These are phyloP conservation scores for Capsicum chinense DNA, from an alignment of 257 asterid genomes.

Conservation along the genomic window DNA sequence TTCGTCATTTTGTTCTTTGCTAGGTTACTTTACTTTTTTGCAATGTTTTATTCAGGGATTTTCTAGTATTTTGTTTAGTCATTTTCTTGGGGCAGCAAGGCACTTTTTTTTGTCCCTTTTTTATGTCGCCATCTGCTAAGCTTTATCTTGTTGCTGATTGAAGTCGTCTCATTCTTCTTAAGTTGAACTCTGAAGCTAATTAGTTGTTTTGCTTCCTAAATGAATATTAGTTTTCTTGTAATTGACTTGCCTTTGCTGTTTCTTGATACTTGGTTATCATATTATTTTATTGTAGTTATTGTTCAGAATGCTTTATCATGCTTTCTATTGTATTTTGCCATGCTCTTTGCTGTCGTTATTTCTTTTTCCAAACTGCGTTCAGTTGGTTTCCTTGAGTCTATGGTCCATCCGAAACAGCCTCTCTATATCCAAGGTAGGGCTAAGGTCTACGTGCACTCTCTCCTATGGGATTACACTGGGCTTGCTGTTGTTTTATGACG, in stretches of 20 bases:
- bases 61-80: not conserved
- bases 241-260: not conserved
- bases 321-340: no score
- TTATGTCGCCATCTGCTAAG: not conserved
- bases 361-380: no score
- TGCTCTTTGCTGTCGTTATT: no score
- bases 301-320: no score
- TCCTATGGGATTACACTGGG: no score
- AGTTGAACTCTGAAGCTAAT: slow-evolving; percentile 1
- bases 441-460: no score
- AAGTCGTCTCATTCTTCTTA: not conserved
- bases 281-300: no score
- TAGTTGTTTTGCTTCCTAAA: not conserved
- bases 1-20: slow-evolving; percentile 30
- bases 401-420: no score
- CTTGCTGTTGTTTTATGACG: no score
- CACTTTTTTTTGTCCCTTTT: not conserved
- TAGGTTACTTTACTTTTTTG: not conserved
- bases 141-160: slow-evolving; percentile 7
- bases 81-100: not conserved
- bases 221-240: slow-evolving; percentile 28
- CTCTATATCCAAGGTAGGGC: no score
- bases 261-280: no score
- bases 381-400: no score
- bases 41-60: not conserved